Evolutionary conservation across 768 basidiomycete species (phyloP).

Genomic region (Phlegmacium glaucopus): DNA sequence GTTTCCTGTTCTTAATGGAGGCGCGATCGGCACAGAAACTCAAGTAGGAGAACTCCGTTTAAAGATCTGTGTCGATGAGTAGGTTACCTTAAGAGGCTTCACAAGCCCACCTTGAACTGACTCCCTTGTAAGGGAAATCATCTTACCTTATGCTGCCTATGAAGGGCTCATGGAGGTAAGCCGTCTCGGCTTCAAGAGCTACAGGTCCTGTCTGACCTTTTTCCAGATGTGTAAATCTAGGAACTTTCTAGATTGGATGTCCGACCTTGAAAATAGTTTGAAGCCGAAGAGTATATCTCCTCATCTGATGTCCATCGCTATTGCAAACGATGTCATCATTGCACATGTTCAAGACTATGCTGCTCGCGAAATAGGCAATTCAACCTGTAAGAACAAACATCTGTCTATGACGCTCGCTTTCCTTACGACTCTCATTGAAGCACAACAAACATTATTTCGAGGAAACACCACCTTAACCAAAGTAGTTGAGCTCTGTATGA

Average conservation of each 20-base stretch:
- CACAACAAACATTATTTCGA: constrained; percentile 72
- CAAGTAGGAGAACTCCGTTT: constrained; percentile 76
- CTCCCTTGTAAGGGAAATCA: constrained; percentile 57
- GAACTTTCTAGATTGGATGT: constrained; percentile 74
- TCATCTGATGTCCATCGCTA: constrained; percentile 65
- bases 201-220: constrained; percentile 3
- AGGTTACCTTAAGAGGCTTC: constrained; percentile 17
- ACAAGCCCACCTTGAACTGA: not conserved
- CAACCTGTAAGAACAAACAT: constrained; percentile 49
- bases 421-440: constrained; percentile 32
- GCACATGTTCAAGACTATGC: constrained; percentile 70
- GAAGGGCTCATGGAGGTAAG: constrained; percentile 54
- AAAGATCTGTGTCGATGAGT: constrained; percentile 77
- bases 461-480: constrained; percentile 69
- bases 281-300: constrained; percentile 61
- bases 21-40: constrained; percentile 43
- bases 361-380: constrained; percentile 65
- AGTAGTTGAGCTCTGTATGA: constrained; percentile 77
- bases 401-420: not conserved
- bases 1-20: constrained; percentile 68
- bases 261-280: constrained; percentile 62
- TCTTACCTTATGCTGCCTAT: constrained; percentile 69
- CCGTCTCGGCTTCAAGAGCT: constrained; percentile 1
- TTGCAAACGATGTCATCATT: constrained; percentile 62
- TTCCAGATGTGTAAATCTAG: constrained; percentile 51